Evolutionary conservation across 2,329 filamentous ascomycete species (phyloP).

Genomic region (Fusarium camptoceras): DNA sequence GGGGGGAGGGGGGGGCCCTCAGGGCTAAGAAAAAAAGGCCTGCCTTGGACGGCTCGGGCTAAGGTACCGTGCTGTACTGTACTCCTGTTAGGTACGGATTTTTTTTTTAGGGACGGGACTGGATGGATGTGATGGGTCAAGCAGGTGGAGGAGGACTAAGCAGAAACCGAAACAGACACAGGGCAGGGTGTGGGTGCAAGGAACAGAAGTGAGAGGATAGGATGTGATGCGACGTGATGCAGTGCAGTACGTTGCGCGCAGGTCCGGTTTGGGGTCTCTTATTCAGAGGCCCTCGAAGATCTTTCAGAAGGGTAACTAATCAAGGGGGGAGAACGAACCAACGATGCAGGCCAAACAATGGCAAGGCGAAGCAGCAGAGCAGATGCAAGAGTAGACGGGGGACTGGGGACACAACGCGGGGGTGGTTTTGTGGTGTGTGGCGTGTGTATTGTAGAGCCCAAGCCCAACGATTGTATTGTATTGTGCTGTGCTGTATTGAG

Average conservation of each 20-base stretch:
- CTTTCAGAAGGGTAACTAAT: constrained; percentile 19
- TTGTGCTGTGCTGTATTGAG: neutral
- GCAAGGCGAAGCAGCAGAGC: constrained; percentile 6
- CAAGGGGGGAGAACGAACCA: constrained; percentile 31
- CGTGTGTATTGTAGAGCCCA: constrained; percentile 12
- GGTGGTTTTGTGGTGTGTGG: constrained; percentile 33
- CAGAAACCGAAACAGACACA: constrained; percentile 29
- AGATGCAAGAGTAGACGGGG: constrained; percentile 29
- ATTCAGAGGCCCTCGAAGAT: constrained; percentile 13
- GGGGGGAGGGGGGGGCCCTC: constrained; percentile 20
- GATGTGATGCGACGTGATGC: constrained; percentile 5
- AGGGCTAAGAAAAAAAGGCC: constrained; percentile 44
- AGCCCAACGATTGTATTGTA: neutral
- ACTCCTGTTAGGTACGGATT: constrained; percentile 40
- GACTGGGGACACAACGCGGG: constrained; percentile 37
- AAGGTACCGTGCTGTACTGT: constrained; percentile 11
- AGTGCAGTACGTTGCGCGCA: constrained; percentile 7
- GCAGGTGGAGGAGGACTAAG: constrained; percentile 41
- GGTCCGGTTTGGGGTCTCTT: constrained; percentile 19
- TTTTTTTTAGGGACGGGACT: constrained; percentile 23
- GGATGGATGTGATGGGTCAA: constrained; percentile 38
- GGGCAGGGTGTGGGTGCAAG: constrained; percentile 43
- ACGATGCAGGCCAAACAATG: constrained; percentile 41
- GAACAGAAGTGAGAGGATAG: constrained; percentile 27
- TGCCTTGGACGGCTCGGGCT: constrained; percentile 41